Conservation (phyloP, 768 basidiomycete genomes). For the Strobilomyces confusus region DNA sequence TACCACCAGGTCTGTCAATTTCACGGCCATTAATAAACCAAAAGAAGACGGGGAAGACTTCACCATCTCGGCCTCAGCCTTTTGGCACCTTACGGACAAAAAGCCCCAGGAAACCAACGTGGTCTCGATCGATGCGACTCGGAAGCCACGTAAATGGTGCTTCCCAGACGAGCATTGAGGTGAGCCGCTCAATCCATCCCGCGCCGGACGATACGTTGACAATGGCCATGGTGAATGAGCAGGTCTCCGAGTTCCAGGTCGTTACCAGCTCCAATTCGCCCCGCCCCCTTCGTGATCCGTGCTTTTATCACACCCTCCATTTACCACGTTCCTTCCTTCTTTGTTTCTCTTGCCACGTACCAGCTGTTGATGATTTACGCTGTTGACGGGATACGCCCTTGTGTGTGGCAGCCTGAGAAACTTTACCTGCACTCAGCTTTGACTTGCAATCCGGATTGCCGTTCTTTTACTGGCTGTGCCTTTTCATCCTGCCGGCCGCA, state of each 20-base stretch:
- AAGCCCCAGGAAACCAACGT: too few species aligned
- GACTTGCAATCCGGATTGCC: background rate
- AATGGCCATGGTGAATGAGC: background rate
- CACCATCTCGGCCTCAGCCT: conserved; percentile 33
- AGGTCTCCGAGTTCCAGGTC: background rate
- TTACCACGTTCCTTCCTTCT: background rate
- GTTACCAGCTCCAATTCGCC: background rate
- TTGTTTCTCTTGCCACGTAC: background rate
- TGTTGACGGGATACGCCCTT: background rate
- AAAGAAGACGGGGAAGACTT: conserved; percentile 18
- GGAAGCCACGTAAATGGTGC: conserved; percentile 11
- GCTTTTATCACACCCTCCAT: background rate
- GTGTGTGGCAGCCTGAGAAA: background rate
- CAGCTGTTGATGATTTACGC: background rate
- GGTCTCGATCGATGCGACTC: too few species aligned
- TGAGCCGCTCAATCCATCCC: background rate
- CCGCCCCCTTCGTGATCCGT: background rate
- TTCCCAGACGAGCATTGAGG: conserved; percentile 1
- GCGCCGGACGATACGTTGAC: background rate
- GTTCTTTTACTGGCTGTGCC: background rate
- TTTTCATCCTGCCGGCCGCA: background rate
- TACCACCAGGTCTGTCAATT: conserved; percentile 36
- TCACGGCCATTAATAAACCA: conserved; percentile 46
- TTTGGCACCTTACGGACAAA: conserved; percentile 34
- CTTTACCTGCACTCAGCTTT: too few species aligned